Evolutionary conservation across 768 basidiomycete species (phyloP).

Genomic region (Xerocomus potaroensis): DNA sequence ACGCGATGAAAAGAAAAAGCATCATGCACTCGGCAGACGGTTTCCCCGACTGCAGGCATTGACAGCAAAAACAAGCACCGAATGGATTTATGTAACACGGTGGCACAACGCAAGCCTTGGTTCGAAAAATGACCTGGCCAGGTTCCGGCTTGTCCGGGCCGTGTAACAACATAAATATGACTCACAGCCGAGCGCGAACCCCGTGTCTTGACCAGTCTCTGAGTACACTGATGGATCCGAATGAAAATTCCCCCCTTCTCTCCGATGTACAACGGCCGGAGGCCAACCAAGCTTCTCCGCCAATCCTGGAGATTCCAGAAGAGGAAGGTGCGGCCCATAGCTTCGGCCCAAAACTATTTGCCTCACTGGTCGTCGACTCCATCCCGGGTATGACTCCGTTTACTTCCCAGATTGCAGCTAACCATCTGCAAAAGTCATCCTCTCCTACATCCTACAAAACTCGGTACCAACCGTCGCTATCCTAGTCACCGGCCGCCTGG

Average conservation of each 20-base stretch:
- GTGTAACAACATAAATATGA: no score
- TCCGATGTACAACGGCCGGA: constrained; percentile 8
- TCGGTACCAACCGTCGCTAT: constrained; percentile 67
- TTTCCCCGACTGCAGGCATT: no score
- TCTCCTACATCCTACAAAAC: constrained; percentile 70
- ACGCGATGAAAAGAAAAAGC: no score
- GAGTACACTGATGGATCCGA: constrained; percentile 10
- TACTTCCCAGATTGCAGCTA: no score
- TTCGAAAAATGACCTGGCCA: background rate
- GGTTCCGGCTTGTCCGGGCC: constrained; percentile 8
- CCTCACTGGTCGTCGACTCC: constrained; percentile 51
- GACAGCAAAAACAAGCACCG: no score
- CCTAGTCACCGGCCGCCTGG: constrained; percentile 60
- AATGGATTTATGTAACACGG: constrained; percentile 10
- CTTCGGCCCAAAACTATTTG: constrained; percentile 35
- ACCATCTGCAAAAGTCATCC: no score
- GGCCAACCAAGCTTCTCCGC: constrained; percentile 6
- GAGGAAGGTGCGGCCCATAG: constrained; percentile 24
- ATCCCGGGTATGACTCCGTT: constrained; percentile 44
- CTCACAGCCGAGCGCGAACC: no score
- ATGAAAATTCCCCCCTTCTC: constrained; percentile 34
- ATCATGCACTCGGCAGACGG: no score
- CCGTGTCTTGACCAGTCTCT: constrained; percentile 4
- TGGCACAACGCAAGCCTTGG: constrained; percentile 30
- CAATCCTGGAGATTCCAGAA: constrained; percentile 21